Conservation (phyloP, 2,329 filamentous ascomycete species). For the Ophiostoma tasmaniense region DNA sequence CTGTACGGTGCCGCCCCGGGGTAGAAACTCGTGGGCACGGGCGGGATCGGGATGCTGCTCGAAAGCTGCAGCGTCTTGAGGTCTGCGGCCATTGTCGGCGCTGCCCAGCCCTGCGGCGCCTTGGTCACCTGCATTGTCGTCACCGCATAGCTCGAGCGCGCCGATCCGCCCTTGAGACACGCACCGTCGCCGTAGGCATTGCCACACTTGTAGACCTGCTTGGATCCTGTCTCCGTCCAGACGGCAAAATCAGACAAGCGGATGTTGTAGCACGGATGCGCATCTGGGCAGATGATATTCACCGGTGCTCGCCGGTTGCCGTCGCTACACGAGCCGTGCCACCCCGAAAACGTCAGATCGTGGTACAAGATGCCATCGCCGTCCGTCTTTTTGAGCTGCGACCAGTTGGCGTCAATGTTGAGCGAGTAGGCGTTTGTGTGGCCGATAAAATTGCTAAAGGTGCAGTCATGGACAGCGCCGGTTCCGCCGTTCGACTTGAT, state of each 20-base stretch:
- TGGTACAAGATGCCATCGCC: slow-evolving; percentile 44
- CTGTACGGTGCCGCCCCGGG: background rate
- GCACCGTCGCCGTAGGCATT: slow-evolving; percentile 21
- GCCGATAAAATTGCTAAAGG: slow-evolving; percentile 51
- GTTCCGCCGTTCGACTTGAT: slow-evolving; percentile 52
- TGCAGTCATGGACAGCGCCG: slow-evolving; percentile 32
- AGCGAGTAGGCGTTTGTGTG: slow-evolving; percentile 51
- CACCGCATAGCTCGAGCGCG: background rate
- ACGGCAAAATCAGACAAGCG: slow-evolving; percentile 20
- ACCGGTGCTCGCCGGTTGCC: slow-evolving; percentile 44
- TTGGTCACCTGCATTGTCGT: background rate
- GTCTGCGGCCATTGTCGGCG: background rate
- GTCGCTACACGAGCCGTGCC: slow-evolving; percentile 45
- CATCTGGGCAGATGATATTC: slow-evolving; percentile 31
- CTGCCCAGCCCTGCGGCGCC: background rate
- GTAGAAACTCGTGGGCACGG: background rate
- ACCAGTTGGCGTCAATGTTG: slow-evolving; percentile 48
- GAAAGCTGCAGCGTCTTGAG: background rate
- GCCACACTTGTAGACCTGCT: slow-evolving; percentile 18
- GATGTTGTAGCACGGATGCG: slow-evolving; percentile 20
- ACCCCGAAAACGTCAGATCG: slow-evolving; percentile 46
- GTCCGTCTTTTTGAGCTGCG: slow-evolving; percentile 10
- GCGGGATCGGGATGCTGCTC: background rate
- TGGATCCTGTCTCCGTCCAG: slow-evolving; percentile 21
- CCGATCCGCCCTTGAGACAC: background rate